Base-by-base conservation (phyloP, 176 grass and related monocot species). In the Aechmea fasciata region DNA sequence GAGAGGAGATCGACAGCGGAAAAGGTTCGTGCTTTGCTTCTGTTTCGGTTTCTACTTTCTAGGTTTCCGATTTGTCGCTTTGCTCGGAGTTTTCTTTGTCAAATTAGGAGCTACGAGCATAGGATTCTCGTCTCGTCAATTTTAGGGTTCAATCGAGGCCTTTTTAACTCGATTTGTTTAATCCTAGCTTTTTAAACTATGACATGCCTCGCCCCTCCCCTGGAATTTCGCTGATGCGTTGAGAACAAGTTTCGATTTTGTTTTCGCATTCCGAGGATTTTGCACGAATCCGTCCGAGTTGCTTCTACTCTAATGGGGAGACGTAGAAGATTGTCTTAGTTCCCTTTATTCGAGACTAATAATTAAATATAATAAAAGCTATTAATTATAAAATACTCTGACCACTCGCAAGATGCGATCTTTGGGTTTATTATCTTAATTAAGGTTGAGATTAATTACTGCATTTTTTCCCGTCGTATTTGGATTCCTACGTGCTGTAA, bases 101-200 rank as follows among this genome's bases (percentile, higher is more conserved):
- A 17, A 12, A 54, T 41, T 29, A 51, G 15, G 17, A 33, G 52
- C 55, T 61, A 66, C 52, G 26, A 71, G 57, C 68, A 72, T 64
- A 41, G 12, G 77, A 72, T 79, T 71, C 67, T 71, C 33, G 33
- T 71, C 67, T 71, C 33, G 33, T 41, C 33, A 41, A 41, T 7
- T 41, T 41, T 41, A 41, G 33, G 33, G 33, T 41, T 41, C 33
- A 41, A 41, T 41, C 33, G 33, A 41, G 33, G 33, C 7, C 33
- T 41, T 41, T 41, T 41, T 41, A 41, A 41, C 33, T 41, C 33
- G 33, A 41, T 41, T 41, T 41, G 33, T 41, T 41, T 41, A 41
- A 41, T 41, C 33, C 5, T 41, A 41, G 33, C 6, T 41, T 3
- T 7, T 41, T 41, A 41, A 41, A 41, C 33, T 41, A 7, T 41